Base-by-base conservation (phyloP, 768 basidiomycete species). In the Serendipita sp. region DNA sequence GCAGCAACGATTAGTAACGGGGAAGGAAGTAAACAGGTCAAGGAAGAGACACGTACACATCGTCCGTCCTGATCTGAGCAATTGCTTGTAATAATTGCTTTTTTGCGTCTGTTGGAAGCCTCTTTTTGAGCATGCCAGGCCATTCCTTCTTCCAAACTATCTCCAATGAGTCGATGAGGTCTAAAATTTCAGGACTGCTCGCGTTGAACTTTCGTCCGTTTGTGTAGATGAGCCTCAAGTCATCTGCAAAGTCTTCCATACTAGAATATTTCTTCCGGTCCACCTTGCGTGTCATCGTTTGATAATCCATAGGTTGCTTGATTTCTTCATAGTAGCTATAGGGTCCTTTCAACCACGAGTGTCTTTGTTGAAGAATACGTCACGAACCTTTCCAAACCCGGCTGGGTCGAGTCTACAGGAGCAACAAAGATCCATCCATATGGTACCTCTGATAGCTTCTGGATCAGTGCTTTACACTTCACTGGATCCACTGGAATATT, bases 121-220 rank as follows among this genome's bases (percentile, higher is more conserved):
- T 91, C 68, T 75, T 83, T 70, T 87, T 86, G 71, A 78, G 78
- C 1, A 76, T 79, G 72, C 88, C 91, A 16, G 80, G 72, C 94
- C 96, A 98, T 72, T 97, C 92, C 71, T 81, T 85, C 74, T 84
- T 85, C 76, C 86, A 93, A 4, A 73, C 78, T 55, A 76, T 81
- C 74, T 97, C 92, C 13, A 93, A 79, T 3, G 75, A 73, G 63
- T 88, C 85, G 2, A 88, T 88, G 67, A 84, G 87, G 31, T 78
- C 76, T 53, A 82, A 78, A 2, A 91, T 87, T 66, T 82, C 86
- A 0, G 91, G 90, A 18, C 78, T 82, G 3, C 85, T 82, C 16
- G 88, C 88, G 69, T 99, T 99, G 79, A 98, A 99, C 68, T 84
- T 80, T 36, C 91, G 85, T 73, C 94, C 97, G 70, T 99, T 99